Percentiles rank a stretch among this genome's conserved stretches.
Conservation (phyloP, 2,329 filamentous ascomycete genomes). For the Neonectria magnoliae region DNA sequence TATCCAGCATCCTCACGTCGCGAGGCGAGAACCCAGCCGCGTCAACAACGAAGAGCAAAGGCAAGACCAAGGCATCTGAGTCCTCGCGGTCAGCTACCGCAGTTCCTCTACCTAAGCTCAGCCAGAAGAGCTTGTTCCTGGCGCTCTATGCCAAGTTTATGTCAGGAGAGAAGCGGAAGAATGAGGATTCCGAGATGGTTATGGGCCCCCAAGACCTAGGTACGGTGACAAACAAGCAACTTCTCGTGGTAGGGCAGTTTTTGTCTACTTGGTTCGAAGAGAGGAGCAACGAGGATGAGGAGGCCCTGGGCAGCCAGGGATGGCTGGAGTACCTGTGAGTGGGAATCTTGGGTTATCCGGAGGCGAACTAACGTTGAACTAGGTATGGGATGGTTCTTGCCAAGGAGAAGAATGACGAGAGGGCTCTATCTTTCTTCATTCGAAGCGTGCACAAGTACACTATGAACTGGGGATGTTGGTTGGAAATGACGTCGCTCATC, state of each 20-base stretch:
- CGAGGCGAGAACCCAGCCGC: constrained; percentile 50
- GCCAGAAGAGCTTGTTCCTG: constrained; percentile 92
- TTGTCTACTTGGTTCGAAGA: constrained; percentile 84
- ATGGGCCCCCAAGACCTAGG: constrained; percentile 92
- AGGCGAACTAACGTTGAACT: constrained; percentile 8
- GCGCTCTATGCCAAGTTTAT: constrained; percentile 93
- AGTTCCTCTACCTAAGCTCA: constrained; percentile 66
- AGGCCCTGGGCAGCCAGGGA: constrained; percentile 77
- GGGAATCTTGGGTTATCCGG: not conserved
- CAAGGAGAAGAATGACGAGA: constrained; percentile 88
- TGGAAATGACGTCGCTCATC: constrained; percentile 86
- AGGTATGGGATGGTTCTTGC: constrained; percentile 89
- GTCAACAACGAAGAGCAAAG: constrained; percentile 66
- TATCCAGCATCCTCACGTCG: constrained; percentile 71
- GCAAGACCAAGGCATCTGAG: constrained; percentile 58
- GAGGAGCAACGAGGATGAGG: constrained; percentile 66
- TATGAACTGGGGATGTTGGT: constrained; percentile 98
- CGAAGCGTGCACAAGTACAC: constrained; percentile 88
- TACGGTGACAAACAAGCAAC: constrained; percentile 84
- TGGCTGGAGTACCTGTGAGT: constrained; percentile 86
- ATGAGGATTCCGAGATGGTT: constrained; percentile 97
- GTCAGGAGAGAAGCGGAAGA: constrained; percentile 93
- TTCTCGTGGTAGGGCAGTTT: constrained; percentile 77
- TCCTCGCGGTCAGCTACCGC: constrained; percentile 34
- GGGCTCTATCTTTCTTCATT: constrained; percentile 87